Evolutionary conservation across 2,329 filamentous ascomycete genomes (phyloP), one percentile per base, ranked within the genome.

Genomic region (Stemphylium vesicarium): DNA sequence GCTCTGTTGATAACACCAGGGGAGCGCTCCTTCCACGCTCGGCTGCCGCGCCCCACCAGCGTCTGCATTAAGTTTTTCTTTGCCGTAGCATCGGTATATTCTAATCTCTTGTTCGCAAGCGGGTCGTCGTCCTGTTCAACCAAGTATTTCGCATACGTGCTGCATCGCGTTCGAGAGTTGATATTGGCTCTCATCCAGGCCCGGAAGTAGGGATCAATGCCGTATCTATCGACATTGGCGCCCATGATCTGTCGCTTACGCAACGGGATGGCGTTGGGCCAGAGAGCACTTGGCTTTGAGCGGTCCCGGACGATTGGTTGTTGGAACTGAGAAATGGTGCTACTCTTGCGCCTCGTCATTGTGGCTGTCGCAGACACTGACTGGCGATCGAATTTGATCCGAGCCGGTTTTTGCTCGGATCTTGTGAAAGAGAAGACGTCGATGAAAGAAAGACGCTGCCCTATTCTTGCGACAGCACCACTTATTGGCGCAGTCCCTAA

Each of bases 181-280:
- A 70, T 59, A 32, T 61, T 62, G 8, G 65, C 65, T 46, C 64
- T 58, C 51, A 70, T 62, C 59, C 60, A 67, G 6, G 63, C 62
- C 20, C 65, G 61, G 37, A 65, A 70, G 50, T 68, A 68, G 3
- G 65, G 65, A 44, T 69, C 67, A 3, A 54, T 37, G 16, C 64
- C 67, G 35, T 70, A 69, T 11, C 63, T 58, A 9, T 63, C 65
- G 6, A 61, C 56, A 31, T 63, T 51, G 11, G 36, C 52, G 26
- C 50, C 50, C 50, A 69, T 63, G 16, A 66, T 40, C 16, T 55
- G 48, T 15, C 61, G 57, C 35, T 69, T 69, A 18, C 44, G 54
- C 2, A 55, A 53, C 4, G 64, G 67, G n/a, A 70, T 64, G 15
- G 67, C 60, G 16, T 68, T 68, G 10, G 63, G 65, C 57, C 65